Evolutionary conservation across 2,329 filamentous ascomycete genomes (phyloP).

Genomic region (Blumeria graminis): DNA sequence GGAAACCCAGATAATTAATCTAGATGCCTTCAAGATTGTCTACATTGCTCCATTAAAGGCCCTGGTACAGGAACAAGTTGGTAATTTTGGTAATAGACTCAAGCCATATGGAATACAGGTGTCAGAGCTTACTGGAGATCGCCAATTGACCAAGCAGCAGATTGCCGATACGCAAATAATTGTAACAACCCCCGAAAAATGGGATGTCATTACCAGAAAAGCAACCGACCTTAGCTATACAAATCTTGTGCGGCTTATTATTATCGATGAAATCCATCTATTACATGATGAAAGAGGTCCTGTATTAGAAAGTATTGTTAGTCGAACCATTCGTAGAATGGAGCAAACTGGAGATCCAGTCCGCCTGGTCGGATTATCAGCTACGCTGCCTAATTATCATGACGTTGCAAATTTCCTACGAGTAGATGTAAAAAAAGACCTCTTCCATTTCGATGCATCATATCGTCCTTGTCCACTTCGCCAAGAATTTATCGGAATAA

Average conservation of each 20-base stretch:
- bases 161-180: conserved; percentile 96
- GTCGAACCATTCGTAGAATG: conserved; percentile 72
- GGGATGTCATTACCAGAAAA: conserved; percentile 96
- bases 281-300: conserved; percentile 93
- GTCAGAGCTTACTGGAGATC: conserved; percentile 88
- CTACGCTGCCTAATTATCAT: conserved; percentile 85
- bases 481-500: conserved; percentile 93
- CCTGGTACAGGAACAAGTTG: conserved; percentile 89
- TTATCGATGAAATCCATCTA: conserved; percentile 95
- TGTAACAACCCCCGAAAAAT: conserved; percentile 95
- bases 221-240: conserved; percentile 93
- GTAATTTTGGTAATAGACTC: conserved; percentile 81
- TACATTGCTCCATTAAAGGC: conserved; percentile 94
- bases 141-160: conserved; percentile 94
- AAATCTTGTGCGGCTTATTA: conserved; percentile 81
- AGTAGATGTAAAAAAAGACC: conserved; percentile 59
- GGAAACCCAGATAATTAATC: conserved; percentile 73
- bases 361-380: conserved; percentile 74
- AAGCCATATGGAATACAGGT: conserved; percentile 82
- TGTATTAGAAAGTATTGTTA: conserved; percentile 90
- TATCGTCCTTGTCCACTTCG: conserved; percentile 83
- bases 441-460: conserved; percentile 92
- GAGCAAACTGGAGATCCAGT: conserved; percentile 90
- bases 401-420: conserved; percentile 92
- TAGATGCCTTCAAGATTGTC: conserved; percentile 95